Evolutionary conservation across 768 basidiomycete species (phyloP).

Genomic region (Psilocybe sp.): DNA sequence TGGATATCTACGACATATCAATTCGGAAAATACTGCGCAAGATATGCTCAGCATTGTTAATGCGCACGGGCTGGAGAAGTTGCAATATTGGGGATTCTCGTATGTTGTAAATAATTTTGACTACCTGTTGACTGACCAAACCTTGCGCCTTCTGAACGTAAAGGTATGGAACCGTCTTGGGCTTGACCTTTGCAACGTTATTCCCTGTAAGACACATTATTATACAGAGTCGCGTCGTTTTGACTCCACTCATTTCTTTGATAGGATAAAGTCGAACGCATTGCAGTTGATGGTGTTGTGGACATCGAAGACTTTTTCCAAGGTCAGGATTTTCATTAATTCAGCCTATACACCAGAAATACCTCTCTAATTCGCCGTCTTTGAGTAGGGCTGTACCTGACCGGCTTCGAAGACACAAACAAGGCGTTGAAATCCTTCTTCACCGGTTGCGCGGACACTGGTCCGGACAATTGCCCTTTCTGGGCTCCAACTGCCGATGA

Average conservation of each 20-base stretch:
- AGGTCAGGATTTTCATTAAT: conserved; percentile 17
- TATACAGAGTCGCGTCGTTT: neutral
- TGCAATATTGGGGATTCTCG: conserved; percentile 34
- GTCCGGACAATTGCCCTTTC: conserved; percentile 33
- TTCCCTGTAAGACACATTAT: conserved; percentile 26
- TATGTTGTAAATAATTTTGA: conserved; percentile 3
- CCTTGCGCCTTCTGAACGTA: neutral
- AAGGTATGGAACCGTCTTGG: conserved; percentile 27
- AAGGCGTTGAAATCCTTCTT: conserved; percentile 33
- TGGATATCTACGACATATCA: conserved; percentile 27
- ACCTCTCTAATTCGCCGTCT: neutral
- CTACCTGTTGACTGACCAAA: neutral
- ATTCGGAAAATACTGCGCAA: conserved; percentile 32
- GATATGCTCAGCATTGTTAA: conserved; percentile 35
- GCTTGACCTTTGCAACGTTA: conserved; percentile 28
- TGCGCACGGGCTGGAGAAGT: conserved; percentile 27
- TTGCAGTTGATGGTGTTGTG: conserved; percentile 39
- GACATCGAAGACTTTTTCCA: conserved; percentile 38
- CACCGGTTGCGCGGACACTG: conserved; percentile 32
- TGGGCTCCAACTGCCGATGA: conserved; percentile 28
- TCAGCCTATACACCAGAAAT: neutral
- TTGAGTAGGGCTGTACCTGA: conserved; percentile 30
- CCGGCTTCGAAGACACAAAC: conserved; percentile 34
- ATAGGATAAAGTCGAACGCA: conserved; percentile 24
- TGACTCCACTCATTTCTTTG: neutral